Base-by-base conservation (phyloP, 1,139 yeast genomes). In the Sugiyamaella pinicola region DNA sequence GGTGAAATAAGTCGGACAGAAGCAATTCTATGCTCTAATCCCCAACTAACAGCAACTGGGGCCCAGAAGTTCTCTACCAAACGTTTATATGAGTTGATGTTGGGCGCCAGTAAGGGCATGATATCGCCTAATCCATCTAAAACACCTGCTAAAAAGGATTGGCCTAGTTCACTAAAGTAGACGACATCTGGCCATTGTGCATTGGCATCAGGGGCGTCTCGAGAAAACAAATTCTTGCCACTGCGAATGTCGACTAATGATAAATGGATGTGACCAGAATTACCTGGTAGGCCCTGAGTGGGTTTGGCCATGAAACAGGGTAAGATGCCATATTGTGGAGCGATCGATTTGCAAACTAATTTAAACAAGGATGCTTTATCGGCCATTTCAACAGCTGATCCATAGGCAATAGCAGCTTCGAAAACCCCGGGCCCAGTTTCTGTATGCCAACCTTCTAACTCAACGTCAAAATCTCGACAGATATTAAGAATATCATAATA, bases 301-400 rank as follows among this genome's bases (percentile, higher is more conserved):
- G 74, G 74, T 51, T 70, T 70, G 37, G 74, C 74, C 74, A 70
- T 70, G 60, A 70, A 70, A 47, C 72, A 67, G 9, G 74, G 74
- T 43, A 68, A 52, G 21, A 70, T 61, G 4, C 62, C 63, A 47
- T 65, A 64, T 19, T 62, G 58, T 3, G 68, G 64, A 8, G 69
- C 72, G 18, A 69, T 47, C 2, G 68, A 60, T 49, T 70, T 69
- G 57, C 68, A 65, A 10, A 67, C 58, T 40, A 67, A 60, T 53
- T 70, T 70, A 63, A 70, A 70, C 37, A 70, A 55, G 2, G 64
- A 53, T 8, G 71, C 66, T 49, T 67, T 65, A 49, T 70, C 74
- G 15, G 74, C 74, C 56, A 70, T 63, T 2, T 57, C 51, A 6
- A 47, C 55, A 10, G 70, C 74, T 15, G 63, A 57, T 24, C 64